Evolutionary conservation across 2,329 filamentous ascomycete genomes (phyloP).

Genomic region (Botrytis fabae): DNA sequence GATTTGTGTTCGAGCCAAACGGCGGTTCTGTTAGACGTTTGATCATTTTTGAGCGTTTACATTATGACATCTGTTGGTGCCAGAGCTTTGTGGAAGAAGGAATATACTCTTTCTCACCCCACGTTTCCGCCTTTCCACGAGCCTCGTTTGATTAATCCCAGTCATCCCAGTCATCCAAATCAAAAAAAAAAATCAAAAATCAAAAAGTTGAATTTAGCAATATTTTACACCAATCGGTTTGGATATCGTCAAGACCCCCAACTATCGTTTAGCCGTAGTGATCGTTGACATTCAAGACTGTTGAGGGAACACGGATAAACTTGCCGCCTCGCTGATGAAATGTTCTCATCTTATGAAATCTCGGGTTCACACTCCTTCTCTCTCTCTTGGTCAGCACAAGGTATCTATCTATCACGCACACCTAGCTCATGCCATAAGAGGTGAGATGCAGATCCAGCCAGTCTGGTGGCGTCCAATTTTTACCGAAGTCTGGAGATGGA

Average conservation of each 20-base stretch:
- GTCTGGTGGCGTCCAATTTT: neutral
- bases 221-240: neutral
- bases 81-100: constrained; percentile 8
- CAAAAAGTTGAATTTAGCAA: neutral
- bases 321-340: constrained; percentile 2
- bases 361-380: neutral
- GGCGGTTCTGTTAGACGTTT: constrained; percentile 9
- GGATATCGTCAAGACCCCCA: neutral
- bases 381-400: neutral
- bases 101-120: constrained; percentile 16
- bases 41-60: constrained; percentile 10
- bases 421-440: constrained; percentile 10
- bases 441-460: constrained; percentile 20
- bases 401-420: constrained; percentile 13
- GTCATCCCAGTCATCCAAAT: constrained; percentile 10
- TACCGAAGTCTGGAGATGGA: constrained; percentile 17
- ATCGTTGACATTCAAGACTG: constrained; percentile 1
- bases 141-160: neutral
- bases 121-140: constrained; percentile 14
- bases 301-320: constrained; percentile 8
- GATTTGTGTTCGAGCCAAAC: neutral
- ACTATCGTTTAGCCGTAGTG: neutral
- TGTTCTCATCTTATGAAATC: neutral
- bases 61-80: constrained; percentile 12
- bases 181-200: neutral